Evolutionary conservation across 129 eudicot genomes (phyloP), one percentile per base, ranked within the genome.

Genomic region (Saposhnikovia divaricata): DNA sequence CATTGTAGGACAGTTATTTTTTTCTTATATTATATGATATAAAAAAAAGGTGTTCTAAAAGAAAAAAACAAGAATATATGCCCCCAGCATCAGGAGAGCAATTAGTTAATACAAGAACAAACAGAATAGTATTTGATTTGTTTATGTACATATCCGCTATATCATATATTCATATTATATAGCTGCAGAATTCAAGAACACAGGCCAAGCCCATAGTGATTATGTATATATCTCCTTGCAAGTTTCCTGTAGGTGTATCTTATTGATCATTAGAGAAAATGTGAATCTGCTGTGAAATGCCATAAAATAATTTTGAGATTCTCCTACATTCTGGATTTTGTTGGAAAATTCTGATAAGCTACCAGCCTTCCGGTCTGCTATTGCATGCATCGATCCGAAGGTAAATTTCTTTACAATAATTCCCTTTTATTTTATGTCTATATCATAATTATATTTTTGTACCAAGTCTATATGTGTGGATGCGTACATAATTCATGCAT

Each of bases 301-400:
- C 18, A 39, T 14, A 5, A 34, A 28, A 10, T 38, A 34, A 69
- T 27, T 65, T 28, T 73, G 76, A 28, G 78, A 78, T 77, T 81
- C 39, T 65, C 81, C 82, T 86, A 11, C 81, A 85, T 83, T 84
- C 82, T 86, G 86, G 81, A 85, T 77, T 85, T 89, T 85, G 68
- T 80, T 82, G 79, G 68, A 83, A 61, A 88, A 55, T 79, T 73
- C 83, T 83, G 80, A 83, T 84, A 83, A 82, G 18, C 83, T 85
- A 84, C 89, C 91, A 89, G 96, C 92, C 96, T 93, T 86, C 96
- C 88, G 85, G 84, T 87, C 89, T 89, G 97, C 89, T 87, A 84
- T 72, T 90, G 59, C 88, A 87, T 82, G 88, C 88, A 86, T 87
- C 84, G 89, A 82, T 88, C 91, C 85, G 84, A 81, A 91, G 96